Base-by-base conservation (phyloP, 1,284 basidiomycete species). In the Psilocybe mexicana region DNA sequence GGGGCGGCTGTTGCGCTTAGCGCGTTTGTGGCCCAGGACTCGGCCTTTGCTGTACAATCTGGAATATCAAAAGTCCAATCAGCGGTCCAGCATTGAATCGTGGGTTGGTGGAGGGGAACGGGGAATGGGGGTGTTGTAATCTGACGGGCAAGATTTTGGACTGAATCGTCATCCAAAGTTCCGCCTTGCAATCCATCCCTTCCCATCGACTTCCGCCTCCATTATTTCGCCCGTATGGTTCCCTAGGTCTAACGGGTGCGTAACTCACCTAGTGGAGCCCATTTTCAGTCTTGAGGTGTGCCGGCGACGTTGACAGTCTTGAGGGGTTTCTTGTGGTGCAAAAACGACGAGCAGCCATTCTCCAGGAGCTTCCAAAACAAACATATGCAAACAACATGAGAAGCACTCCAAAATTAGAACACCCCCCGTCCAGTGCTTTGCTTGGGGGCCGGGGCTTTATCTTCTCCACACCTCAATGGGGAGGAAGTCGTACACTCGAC, bases 1-100 rank as follows among this genome's bases (percentile, higher is more conserved):
- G 73, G 94, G 94, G 74, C 89, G 85, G 65, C 91, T 85, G 85
- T 97, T 98, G 76, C 94, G 90, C 85, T 98, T 98, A 69, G 93
- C 94, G 69, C 97, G 93, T 84, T 98, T 96, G 92, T 97, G 93
- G 69, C 95, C 94, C 74, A 98, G 85, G 74, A 99, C 89, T 73
- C 96, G 94, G 78, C 94, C 97, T 86, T 98, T 98, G 79, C 81
- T 80, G 87, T 98, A 98, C 73, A 98, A 87, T 87, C 94, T 95
- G 75, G 40, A 58, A 57, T 40, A 44, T 52, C 25, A 35, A 45
- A 18, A 48, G 36, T 38, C 45, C 52, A 14, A 59, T 64, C 54
- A 65, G 62, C 46, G 26, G 7, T 52, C 42, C n/a, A 43, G 43
- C 51, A 57, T 42, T 28, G 44, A 38, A 53, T 23, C 23, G 14